Evolutionary conservation across 768 basidiomycete genomes (phyloP).

Genomic region (Leccinum pellstonianum): DNA sequence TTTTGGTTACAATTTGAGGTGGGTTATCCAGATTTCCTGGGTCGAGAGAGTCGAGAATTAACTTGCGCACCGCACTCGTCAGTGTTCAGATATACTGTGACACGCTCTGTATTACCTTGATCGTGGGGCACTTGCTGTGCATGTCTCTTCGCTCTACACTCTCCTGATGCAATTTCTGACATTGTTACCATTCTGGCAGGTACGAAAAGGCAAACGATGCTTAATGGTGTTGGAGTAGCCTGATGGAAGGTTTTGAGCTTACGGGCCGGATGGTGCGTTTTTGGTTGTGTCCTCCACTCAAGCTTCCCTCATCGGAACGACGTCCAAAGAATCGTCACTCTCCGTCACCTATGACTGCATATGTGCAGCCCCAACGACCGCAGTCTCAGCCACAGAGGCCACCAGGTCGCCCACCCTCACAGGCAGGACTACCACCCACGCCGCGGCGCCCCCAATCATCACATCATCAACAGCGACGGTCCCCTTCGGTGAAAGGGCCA

Average conservation of each 20-base stretch:
- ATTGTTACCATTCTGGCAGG: conserved; percentile 38
- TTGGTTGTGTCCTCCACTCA: conserved; percentile 8
- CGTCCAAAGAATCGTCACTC: conserved; percentile 38
- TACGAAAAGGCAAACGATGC: conserved; percentile 90
- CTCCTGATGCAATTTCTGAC: too few relatives aligned
- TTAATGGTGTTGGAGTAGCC: conserved; percentile 87
- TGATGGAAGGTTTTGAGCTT: conserved; percentile 96
- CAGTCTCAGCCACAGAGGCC: conserved; percentile 58
- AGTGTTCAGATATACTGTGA: too few relatives aligned
- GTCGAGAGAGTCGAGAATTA: too few relatives aligned
- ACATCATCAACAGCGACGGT: conserved; percentile 32
- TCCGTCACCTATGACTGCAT: conserved; percentile 42
- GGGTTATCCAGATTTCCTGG: too few relatives aligned
- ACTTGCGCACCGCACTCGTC: too few relatives aligned
- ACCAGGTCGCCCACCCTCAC: conserved; percentile 50
- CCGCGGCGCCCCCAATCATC: conserved; percentile 41
- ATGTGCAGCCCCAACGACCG: conserved; percentile 48
- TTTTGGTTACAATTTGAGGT: too few relatives aligned
- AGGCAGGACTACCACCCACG: conserved; percentile 45
- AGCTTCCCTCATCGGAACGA: conserved; percentile 12
- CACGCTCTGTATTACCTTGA: too few relatives aligned
- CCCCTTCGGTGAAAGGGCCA: conserved; percentile 35
- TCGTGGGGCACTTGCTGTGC: too few relatives aligned
- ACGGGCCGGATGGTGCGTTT: conserved; percentile 82
- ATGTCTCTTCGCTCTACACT: background rate